These are phyloP conservation scores for Colletotrichum salicis DNA, from an alignment of 2,329 filamentous ascomycete genomes.

Conservation along the genomic window DNA sequence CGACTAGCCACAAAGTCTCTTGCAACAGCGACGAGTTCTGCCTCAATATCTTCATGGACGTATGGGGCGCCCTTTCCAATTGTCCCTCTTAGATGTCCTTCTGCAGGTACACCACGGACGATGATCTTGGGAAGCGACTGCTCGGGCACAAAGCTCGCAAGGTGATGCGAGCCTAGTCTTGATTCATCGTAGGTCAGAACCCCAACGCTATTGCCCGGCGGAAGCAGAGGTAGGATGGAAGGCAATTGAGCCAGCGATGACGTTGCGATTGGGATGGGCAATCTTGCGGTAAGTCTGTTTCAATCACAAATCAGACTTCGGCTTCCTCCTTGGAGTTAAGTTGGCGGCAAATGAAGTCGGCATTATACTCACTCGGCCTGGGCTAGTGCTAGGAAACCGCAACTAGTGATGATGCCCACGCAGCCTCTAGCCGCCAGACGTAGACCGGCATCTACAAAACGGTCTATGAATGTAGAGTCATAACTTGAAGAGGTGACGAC, in stretches of 20 bases:
- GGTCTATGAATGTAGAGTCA: not conserved
- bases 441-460: not conserved
- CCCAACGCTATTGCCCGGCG: not conserved
- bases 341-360: not conserved
- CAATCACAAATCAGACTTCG: not conserved
- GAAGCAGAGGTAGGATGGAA: not conserved
- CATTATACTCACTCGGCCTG: not conserved
- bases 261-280: not conserved
- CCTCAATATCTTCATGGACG: not conserved
- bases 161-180: not conserved
- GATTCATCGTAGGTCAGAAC: not conserved
- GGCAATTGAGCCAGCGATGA: not conserved
- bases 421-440: not conserved
- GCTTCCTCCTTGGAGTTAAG: not conserved
- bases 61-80: not conserved
- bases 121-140: not conserved
- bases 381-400: not conserved
- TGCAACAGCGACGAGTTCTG: not conserved
- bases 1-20: not conserved
- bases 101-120: not conserved
- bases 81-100: not conserved
- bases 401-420: not conserved
- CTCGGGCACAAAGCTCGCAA: not conserved
- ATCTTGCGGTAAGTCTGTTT: not conserved
- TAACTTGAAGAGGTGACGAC: not conserved